These are phyloP conservation scores for Cladophialophora exuberans DNA, from an alignment of 2,329 filamentous ascomycete genomes.

Conservation along the genomic window DNA sequence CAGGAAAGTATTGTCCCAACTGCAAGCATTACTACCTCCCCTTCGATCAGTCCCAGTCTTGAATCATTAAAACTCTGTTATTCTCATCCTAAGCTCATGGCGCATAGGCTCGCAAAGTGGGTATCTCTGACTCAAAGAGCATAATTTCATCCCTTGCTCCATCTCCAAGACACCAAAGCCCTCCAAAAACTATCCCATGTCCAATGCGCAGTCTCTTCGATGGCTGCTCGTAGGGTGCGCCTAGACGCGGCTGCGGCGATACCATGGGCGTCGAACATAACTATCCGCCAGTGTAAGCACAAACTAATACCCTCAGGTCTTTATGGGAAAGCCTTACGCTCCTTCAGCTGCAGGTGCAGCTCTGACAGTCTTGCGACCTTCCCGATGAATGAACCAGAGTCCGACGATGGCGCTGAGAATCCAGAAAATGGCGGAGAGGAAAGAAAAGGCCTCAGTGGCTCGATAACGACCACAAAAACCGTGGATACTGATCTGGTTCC, in stretches of 20 bases:
- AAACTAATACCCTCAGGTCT: not conserved
- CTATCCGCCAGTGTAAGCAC: conserved; percentile 10
- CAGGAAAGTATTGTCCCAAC: not conserved
- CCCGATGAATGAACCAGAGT: conserved; percentile 30
- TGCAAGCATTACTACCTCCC: not conserved
- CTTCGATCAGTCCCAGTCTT: not conserved
- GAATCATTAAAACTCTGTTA: not conserved
- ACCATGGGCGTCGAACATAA: conserved; percentile 22
- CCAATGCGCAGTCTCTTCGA: not conserved
- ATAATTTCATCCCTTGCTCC: not conserved
- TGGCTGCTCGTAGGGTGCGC: not conserved
- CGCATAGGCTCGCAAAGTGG: conserved; percentile 2
- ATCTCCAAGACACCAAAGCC: not conserved
- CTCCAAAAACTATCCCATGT: not conserved
- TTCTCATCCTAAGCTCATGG: not conserved
- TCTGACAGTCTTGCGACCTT: conserved; percentile 24
- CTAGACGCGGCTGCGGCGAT: conserved; percentile 22
- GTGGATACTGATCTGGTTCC: conserved; percentile 56
- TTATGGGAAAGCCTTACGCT: conserved; percentile 17
- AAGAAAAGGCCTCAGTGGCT: conserved; percentile 71
- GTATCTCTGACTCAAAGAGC: conserved; percentile 7
- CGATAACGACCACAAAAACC: conserved; percentile 70
- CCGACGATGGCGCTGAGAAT: conserved; percentile 64
- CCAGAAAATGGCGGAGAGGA: conserved; percentile 73
- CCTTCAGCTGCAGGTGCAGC: conserved; percentile 7